Base-by-base conservation (phyloP, 2,329 filamentous ascomycete genomes). In the Lachnellula subtilissima region DNA sequence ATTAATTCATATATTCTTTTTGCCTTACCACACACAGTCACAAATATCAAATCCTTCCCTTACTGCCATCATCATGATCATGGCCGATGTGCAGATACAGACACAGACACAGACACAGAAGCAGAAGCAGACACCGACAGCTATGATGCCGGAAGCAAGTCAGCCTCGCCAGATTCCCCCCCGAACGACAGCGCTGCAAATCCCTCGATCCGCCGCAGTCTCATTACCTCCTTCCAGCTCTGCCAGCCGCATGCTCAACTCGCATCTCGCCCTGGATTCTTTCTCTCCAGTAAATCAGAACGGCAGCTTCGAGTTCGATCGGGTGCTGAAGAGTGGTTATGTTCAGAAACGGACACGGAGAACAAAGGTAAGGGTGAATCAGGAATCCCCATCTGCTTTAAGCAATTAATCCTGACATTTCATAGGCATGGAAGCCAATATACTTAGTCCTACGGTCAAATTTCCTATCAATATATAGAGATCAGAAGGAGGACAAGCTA, bases 251-350 rank as follows among this genome's bases (percentile, higher is more conserved):
- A 61, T 66, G 35, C 67, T 67, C 25, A 67, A 67, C 53, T 65
- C 64, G 54, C 78, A 82, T 64, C 72, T 83, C 25, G 76, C 75
- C 25, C 69, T 87, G 45, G 84, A 88, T 62, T 79, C 85, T 15
- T 85, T 91, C 68, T 94, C 90, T 32, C 90, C 91, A 2, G 91
- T 97, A 61, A 96, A 93, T 70, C 87, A 96, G 72, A 92, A 96
- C 72, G 94, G 94, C 60, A 94, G 91, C 72, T 99, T 96, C 71
- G 92, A 94, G 68, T 96, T 95, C 68, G 94, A 99, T 72, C 87
- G 91, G 50, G 89, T 97, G 54, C 82, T 97, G 71, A 97, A 96
- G 75, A 85, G 87, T 55, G 92, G 93, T 57, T 88, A 87, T 64
- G 85, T 96, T 40, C 82, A 88, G 69, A 96, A 96, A 74, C 85